Percentiles rank a stretch among this genome's conserved stretches.
These are phyloP conservation scores for Parmales sp. DNA, from an alignment of 108 stramenopile species.

Conservation along the genomic window DNA sequence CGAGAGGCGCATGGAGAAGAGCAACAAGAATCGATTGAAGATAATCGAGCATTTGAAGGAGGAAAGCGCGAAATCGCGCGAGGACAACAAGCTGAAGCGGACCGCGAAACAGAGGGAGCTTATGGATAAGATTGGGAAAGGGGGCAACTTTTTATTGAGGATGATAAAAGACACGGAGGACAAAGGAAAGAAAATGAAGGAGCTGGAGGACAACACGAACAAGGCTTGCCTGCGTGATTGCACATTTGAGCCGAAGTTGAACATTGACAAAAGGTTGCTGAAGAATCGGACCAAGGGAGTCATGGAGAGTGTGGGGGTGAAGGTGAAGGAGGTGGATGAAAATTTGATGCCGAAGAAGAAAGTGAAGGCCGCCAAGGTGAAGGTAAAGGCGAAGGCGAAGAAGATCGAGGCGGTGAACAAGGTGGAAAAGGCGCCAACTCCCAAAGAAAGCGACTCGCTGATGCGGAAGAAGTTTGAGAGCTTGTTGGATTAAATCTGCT, in stretches of 20 bases:
- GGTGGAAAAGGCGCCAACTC: neutral
- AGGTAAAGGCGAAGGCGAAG: neutral
- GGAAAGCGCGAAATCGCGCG: neutral
- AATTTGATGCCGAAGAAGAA: constrained; percentile 7
- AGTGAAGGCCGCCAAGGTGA: neutral
- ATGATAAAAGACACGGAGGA: neutral
- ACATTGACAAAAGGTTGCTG: constrained; percentile 1
- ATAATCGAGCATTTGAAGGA: too few relatives aligned
- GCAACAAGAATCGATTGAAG: too few relatives aligned
- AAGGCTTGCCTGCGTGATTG: neutral
- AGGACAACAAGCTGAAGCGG: neutral
- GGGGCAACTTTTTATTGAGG: neutral
- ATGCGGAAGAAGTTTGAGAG: neutral
- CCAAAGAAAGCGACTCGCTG: neutral
- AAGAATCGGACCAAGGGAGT: neutral
- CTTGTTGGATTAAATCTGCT: neutral
- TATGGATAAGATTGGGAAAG: neutral
- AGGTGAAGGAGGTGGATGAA: neutral
- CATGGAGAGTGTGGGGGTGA: neutral
- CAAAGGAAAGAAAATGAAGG: neutral
- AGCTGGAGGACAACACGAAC: neutral
- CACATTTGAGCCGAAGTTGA: neutral
- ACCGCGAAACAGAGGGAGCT: neutral
- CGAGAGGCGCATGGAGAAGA: constrained; percentile 4
- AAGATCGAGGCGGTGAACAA: neutral